Percentiles rank a stretch among this genome's conserved stretches.
Conservation (phyloP, 225 moss, liverwort and hornwort species). For the Climacium dendroides region DNA sequence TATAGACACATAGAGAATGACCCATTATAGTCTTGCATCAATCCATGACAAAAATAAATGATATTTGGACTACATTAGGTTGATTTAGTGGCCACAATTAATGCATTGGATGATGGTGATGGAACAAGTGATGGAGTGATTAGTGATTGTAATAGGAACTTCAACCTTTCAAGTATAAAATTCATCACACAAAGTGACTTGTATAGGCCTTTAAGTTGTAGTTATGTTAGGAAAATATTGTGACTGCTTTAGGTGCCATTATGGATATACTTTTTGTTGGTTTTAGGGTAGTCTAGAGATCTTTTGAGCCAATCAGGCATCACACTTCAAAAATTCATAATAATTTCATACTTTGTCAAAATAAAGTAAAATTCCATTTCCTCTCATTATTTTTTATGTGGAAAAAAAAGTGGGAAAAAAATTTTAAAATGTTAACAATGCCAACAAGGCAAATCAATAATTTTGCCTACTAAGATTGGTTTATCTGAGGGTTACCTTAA, state of each 20-base stretch:
- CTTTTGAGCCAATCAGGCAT: no score
- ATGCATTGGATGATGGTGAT: background rate
- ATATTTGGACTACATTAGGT: background rate
- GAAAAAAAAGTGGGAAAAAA: no score
- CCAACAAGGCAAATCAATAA: background rate
- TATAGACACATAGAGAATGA: rapidly evolving
- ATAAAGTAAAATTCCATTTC: no score
- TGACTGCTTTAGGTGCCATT: background rate
- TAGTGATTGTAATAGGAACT: background rate
- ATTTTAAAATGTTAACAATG: background rate
- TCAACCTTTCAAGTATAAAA: background rate
- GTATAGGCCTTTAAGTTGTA: background rate
- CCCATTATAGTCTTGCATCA: background rate
- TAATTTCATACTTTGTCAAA: background rate
- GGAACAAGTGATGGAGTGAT: background rate
- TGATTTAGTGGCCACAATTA: background rate
- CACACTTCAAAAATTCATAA: background rate
- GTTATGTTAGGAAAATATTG: background rate
- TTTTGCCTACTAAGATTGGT: rapidly evolving
- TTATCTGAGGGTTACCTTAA: no score
- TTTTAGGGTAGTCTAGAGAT: background rate
- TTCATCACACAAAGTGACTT: rapidly evolving
- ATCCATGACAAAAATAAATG: no score
- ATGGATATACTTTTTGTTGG: no score
- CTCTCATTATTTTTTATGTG: background rate